Base-by-base conservation (phyloP, 1,284 basidiomycete species). In the Filobasidium uniguttulatum region DNA sequence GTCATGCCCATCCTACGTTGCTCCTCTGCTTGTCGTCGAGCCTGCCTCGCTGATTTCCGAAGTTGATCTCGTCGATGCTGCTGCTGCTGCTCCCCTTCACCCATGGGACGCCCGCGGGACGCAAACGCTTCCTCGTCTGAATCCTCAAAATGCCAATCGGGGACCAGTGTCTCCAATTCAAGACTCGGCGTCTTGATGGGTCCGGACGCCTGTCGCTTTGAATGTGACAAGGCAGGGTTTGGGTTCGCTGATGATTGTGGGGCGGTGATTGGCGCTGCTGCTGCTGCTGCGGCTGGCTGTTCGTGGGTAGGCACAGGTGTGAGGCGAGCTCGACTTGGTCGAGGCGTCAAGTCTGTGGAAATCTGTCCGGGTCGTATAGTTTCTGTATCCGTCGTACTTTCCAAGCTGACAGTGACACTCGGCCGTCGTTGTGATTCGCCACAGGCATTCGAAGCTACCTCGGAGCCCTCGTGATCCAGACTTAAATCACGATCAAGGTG, bases 361-460 rank as follows among this genome's bases (percentile, higher is more conserved):
- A 48, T 29, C n/a, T 50, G 33, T 49, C 53, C 50, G 2, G 53
- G 53, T n/a, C 49, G 38, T 12, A 54, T 54, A 26, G 50, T 52
- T 12, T 31, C 34, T 20, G 40, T 43, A 23, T 43, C 40, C 10
- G 53, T 46, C 3, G 38, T 48, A 10, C 49, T 50, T 29, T 50
- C 53, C 15, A 54, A 48, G 30, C 53, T 54, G 4, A n/a, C n/a
- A 8, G 44, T 34, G 45, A 52, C 36, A 25, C 50, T 52, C 17
- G 50, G 48, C 36, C 50, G 50, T 19, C 50, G 47, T 17, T 31
- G 47, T n/a, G n/a, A n/a, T n/a, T n/a, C n/a, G n/a, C n/a, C n/a
- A n/a, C n/a, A n/a, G n/a, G n/a, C n/a, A n/a, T n/a, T n/a, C n/a
- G n/a, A n/a, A n/a, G n/a, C n/a, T n/a, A n/a, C n/a, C n/a, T n/a